Evolutionary conservation across 2,329 filamentous ascomycete genomes (phyloP).

Genomic region (Huntiella omanensis): DNA sequence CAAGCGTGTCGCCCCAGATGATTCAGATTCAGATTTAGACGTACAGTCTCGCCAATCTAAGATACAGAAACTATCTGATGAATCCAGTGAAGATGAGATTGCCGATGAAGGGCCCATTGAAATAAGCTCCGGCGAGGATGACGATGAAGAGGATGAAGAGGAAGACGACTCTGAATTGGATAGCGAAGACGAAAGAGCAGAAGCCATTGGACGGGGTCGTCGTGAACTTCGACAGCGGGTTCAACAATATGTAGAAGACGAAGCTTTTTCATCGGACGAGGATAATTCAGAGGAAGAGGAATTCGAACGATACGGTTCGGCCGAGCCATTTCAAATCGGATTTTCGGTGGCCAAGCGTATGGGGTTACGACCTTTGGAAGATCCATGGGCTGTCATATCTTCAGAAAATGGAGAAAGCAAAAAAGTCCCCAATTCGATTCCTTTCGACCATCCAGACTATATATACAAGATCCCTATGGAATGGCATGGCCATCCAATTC

Average conservation of each 20-base stretch:
- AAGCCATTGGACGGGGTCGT: neutral
- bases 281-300: neutral
- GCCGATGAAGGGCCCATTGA: neutral
- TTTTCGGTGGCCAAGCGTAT: neutral
- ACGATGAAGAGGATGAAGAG: neutral
- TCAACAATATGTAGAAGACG: no score
- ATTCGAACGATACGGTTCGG: neutral
- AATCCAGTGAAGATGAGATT: slow-evolving; percentile 1
- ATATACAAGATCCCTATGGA: neutral
- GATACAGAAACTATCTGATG: neutral
- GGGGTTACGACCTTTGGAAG: no score
- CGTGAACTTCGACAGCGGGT: no score
- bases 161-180: neutral
- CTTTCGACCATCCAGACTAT: no score
- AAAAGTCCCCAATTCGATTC: no score
- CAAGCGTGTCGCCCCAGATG: neutral
- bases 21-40: neutral
- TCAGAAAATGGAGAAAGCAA: no score
- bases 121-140: neutral
- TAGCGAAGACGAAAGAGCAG: neutral
- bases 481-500: neutral
- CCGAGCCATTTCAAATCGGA: neutral
- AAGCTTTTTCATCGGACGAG: neutral
- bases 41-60: no score
- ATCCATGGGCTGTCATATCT: no score